Percentiles rank a stretch among this genome's conserved stretches.
Conservation (phyloP, 2,329 filamentous ascomycete genomes). For the Pestalotiopsis sp. region DNA sequence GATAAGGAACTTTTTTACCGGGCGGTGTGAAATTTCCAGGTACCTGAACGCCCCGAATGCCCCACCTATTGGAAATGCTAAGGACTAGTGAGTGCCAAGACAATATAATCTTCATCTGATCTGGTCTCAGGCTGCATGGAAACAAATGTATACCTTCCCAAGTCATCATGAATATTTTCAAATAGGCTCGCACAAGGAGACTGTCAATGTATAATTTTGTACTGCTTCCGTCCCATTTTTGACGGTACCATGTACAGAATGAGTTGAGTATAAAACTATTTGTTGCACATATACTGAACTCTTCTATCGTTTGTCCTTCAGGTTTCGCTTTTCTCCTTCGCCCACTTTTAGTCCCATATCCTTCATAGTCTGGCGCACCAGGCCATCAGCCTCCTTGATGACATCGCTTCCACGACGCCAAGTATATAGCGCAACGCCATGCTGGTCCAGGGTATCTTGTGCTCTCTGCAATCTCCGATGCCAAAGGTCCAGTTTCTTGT, state of each 20-base stretch:
- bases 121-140: too few relatives aligned
- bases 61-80: not conserved
- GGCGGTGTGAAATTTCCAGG: not conserved
- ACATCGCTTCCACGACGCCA: conserved; percentile 77
- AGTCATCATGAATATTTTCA: too few relatives aligned
- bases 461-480: conserved; percentile 66
- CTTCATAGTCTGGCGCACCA: conserved; percentile 59
- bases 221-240: not conserved
- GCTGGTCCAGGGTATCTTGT: conserved; percentile 59
- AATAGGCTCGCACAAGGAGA: too few relatives aligned
- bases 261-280: not conserved
- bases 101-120: not conserved
- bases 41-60: not conserved
- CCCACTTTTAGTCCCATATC: conserved; percentile 34
- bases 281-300: not conserved
- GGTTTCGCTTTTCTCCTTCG: not conserved
- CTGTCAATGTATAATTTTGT: too few relatives aligned
- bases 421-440: conserved; percentile 69
- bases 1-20: conserved; percentile 8
- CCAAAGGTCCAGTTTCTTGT: conserved; percentile 76
- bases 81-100: not conserved
- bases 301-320: not conserved
- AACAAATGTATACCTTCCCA: too few relatives aligned
- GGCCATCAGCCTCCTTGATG: conserved; percentile 62
- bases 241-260: not conserved